Evolutionary conservation across 441 rosid genomes (phyloP), one percentile per base, ranked within the genome.

Genomic region (Cnidoscolus chayamansa): DNA sequence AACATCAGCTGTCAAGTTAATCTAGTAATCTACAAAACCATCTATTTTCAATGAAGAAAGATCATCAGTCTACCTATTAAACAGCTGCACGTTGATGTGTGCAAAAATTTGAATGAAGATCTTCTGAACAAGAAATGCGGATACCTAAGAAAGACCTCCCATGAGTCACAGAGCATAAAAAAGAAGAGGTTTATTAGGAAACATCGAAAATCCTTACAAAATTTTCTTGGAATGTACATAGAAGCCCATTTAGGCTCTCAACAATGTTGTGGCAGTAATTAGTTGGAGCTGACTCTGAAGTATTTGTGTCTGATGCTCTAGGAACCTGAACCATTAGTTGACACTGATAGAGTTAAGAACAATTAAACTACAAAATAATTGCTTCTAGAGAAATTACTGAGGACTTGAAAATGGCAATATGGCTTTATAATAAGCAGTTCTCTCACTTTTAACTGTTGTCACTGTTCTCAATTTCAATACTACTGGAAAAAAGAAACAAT

Each of bases 81-180:
- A 84, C 35, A 84, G 77, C 67, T 80, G 87, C 45, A 80, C 72
- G 72, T 80, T 80, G 55, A 84, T 74, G 74, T 80, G 76, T 55
- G 80, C 65, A 60, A 84, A 84, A 45, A 66, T 71, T 70, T 84
- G 84, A 67, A 71, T 43, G 64, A 80, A 76, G 48, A 78, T 78
- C 77, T 84, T 80, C 74, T 67, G 78, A 17, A 72, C 76, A 10
- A 80, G 77, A 74, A 84, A 54, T 49, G 81, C 68, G 32, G 82
- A 79, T 60, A 81, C 87, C 87, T 84, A 50, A 17, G 63, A 54
- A 43, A 67, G 20, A 58, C 62, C 61, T 65, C 13, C 10, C 40
- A 66, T 58, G 17, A 66, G 50, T 60, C 67, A 49, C 32, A 40
- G 40, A 57, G 37, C 47, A 15, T 65, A 57, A 59, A 20, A 25